Percentiles rank a stretch among this genome's conserved stretches.
Conservation (phyloP, 2,329 filamentous ascomycete species). For the Periglandula ipomoeae region DNA sequence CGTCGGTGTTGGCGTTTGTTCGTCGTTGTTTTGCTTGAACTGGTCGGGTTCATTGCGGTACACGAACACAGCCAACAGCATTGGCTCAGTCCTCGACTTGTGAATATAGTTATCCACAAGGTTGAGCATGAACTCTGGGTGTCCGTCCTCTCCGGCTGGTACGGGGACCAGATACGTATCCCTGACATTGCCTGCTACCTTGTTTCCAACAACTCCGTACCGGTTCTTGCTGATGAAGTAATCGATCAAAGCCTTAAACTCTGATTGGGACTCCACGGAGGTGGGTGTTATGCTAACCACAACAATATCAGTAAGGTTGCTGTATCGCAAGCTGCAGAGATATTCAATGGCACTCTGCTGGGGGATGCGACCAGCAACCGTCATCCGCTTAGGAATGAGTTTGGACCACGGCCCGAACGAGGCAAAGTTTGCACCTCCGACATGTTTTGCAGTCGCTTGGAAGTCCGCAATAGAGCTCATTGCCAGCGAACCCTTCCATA, state of each 20-base stretch:
- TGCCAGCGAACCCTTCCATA: slow-evolving; percentile 68
- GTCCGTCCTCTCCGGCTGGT: slow-evolving; percentile 56
- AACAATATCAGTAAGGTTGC: slow-evolving; percentile 71
- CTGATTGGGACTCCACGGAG: slow-evolving; percentile 47
- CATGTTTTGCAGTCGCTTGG: slow-evolving; percentile 66
- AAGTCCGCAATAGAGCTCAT: slow-evolving; percentile 76
- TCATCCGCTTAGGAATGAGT: slow-evolving; percentile 61
- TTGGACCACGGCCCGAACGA: slow-evolving; percentile 61
- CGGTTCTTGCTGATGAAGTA: slow-evolving; percentile 78
- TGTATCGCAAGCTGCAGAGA: slow-evolving; percentile 77
- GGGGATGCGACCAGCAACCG: slow-evolving; percentile 71
- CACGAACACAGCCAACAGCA: slow-evolving; percentile 78
- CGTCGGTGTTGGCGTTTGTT: slow-evolving; percentile 5
- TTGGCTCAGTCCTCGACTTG: slow-evolving; percentile 58
- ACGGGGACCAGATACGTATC: slow-evolving; percentile 90
- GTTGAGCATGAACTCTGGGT: slow-evolving; percentile 82
- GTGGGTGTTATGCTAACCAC: slow-evolving; percentile 65
- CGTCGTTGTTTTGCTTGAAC: slow-evolving; percentile 19
- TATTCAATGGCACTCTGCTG: slow-evolving; percentile 82
- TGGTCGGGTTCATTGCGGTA: slow-evolving; percentile 53
- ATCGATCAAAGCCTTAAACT: slow-evolving; percentile 70
- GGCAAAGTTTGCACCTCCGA: slow-evolving; percentile 71
- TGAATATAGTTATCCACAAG: slow-evolving; percentile 79
- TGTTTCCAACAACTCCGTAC: slow-evolving; percentile 81
- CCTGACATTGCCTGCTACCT: slow-evolving; percentile 64